Evolutionary conservation across 495 filamentous ascomycete genomes (phyloP), one percentile per base, ranked within the genome.

Genomic region (Neurospora cerealis): DNA sequence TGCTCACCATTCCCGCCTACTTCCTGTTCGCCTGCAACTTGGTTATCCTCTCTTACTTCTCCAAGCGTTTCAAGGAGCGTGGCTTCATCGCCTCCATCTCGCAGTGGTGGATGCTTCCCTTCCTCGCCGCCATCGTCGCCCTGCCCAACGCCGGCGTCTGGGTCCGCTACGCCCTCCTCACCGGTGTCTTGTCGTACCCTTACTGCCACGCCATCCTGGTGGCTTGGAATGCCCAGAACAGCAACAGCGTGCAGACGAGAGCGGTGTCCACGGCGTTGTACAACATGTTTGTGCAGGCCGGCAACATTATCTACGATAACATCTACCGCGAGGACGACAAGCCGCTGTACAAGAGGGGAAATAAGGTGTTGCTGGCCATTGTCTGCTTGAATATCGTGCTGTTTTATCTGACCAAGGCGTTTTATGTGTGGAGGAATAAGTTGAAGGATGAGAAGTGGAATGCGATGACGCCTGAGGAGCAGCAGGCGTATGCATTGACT

Each of bases 161-260:
- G 90, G 80, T 79, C 5, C 81, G 86, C 34, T 91, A 87, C 79
- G 80, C 82, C 0, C 69, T 90, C 8, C 72, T 89, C 4, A 86
- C 86, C 3, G 78, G 87, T 5, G 70, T 91, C 11, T 81, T 89
- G n/a, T 86, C 86, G 10, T 87, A 87, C 62, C 89, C 89, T 1
- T 91, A 91, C 76, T 85, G 87, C 73, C 89, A 91, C 77, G 87
- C 89, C 5, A 87, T 91, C 71, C 73, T 90, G 19, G 88, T 90
- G 6, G 86, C 85, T 32, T 89, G 88, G 83, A 89, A 86, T 32
- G 87, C 88, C 5, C 80, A 86, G 54, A 91, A 91, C 80, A 85
- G 86, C 32, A 89, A 89, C 28, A 84, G 86, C 0, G 89, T 91
- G n/a, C 82, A 88, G 1, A 91, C 89, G 4, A 77, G 89, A 9